Evolutionary conservation across 2,329 filamentous ascomycete genomes (phyloP).

Genomic region (Colletotrichum sp.): DNA sequence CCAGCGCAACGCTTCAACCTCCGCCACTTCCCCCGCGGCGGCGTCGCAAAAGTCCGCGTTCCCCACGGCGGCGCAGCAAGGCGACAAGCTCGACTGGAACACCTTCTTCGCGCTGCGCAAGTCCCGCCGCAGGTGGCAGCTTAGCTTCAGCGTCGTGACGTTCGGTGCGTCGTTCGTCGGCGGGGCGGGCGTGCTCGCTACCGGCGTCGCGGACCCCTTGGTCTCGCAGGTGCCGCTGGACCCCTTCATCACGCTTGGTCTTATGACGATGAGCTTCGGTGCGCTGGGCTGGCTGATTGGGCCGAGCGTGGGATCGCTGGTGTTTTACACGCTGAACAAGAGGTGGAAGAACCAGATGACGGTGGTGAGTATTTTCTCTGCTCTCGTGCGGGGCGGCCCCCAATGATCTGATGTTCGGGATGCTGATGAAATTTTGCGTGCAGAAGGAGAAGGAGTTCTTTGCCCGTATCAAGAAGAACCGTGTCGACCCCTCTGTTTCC

Average conservation of each 20-base stretch:
- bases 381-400: not conserved
- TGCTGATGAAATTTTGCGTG: constrained; percentile 3
- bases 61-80: constrained; percentile 18
- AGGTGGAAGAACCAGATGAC: constrained; percentile 75
- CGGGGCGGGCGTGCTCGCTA: constrained; percentile 70
- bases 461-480: constrained; percentile 85
- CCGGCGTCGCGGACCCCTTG: constrained; percentile 74
- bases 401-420: not conserved
- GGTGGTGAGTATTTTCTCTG: constrained; percentile 51
- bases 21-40: constrained; percentile 12
- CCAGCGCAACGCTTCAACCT: constrained; percentile 17
- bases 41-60: constrained; percentile 14
- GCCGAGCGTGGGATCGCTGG: constrained; percentile 77
- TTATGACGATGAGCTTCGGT: constrained; percentile 77
- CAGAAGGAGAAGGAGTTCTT: constrained; percentile 96
- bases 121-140: constrained; percentile 81
- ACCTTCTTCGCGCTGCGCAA: constrained; percentile 90
- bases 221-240: constrained; percentile 79
- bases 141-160: constrained; percentile 74
- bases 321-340: constrained; percentile 80
- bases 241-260: constrained; percentile 82
- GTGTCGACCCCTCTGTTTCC: constrained; percentile 88
- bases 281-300: constrained; percentile 89
- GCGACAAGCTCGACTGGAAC: constrained; percentile 77
- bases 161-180: constrained; percentile 65